A percentile compares a stretch with the other conserved stretches of the same genome.
These are phyloP conservation scores for Quercus engelmannii DNA, from an alignment of 306 rosid genomes.

Conservation along the genomic window DNA sequence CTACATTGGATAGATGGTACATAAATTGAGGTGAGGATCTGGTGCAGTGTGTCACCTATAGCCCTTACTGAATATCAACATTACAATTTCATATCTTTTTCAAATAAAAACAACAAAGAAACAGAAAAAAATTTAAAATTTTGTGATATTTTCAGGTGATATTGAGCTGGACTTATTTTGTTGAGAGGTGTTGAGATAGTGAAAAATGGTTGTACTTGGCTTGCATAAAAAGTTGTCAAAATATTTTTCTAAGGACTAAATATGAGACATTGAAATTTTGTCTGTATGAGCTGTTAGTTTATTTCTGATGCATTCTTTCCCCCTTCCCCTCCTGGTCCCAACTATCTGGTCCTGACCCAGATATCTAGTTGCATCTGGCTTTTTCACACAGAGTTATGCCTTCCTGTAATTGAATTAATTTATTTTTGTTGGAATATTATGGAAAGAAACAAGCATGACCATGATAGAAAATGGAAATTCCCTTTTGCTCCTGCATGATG, in stretches of 20 bases:
- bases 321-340: not conserved
- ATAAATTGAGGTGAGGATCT: not conserved
- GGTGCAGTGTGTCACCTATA: not conserved
- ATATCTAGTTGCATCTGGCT: not conserved
- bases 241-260: not conserved
- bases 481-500: not conserved
- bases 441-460: not conserved
- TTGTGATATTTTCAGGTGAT: not conserved
- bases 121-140: not conserved
- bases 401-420: no score
- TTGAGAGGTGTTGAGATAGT: no score
- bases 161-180: not conserved
- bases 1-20: not conserved
- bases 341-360: not conserved
- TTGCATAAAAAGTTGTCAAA: not conserved
- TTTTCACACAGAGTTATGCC: not conserved
- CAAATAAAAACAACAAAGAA: not conserved
- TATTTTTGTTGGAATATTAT: not conserved
- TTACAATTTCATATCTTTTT: not conserved
- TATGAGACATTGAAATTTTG: not conserved
- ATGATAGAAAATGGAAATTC: not conserved
- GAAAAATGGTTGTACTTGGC: not conserved
- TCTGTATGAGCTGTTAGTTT: not conserved
- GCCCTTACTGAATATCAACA: not conserved
- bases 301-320: not conserved